Evolutionary conservation across 768 basidiomycete species (phyloP).

Genomic region (Leccinum imitatum): DNA sequence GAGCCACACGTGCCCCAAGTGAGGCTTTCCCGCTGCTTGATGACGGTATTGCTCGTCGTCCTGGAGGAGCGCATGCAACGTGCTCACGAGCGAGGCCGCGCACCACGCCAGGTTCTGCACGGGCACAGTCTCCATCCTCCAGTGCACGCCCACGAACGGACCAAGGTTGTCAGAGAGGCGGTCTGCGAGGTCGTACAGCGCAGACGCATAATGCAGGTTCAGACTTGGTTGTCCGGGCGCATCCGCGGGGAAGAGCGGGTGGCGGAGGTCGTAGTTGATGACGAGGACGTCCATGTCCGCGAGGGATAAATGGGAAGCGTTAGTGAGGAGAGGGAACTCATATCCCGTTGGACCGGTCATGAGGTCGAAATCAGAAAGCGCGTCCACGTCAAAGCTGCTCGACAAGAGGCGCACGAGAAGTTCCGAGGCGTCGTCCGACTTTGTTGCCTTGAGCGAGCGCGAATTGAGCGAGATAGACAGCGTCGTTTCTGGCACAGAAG

Average conservation of each 20-base stretch:
- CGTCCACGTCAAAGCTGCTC: neutral
- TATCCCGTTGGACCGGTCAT: constrained; percentile 12
- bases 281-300: constrained; percentile 44
- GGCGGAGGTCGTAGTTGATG: constrained; percentile 52
- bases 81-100: constrained; percentile 48
- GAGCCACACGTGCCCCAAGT: too few species aligned
- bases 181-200: constrained; percentile 42
- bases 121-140: constrained; percentile 54
- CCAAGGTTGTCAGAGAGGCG: constrained; percentile 34
- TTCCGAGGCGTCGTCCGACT: constrained; percentile 8
- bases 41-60: too few species aligned
- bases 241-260: constrained; percentile 39
- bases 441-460: neutral
- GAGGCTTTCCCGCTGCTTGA: too few species aligned
- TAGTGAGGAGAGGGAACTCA: constrained; percentile 9
- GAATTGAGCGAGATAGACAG: constrained; percentile 13
- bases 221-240: neutral
- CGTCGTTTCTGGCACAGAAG: constrained; percentile 5
- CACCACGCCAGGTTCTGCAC: constrained; percentile 36
- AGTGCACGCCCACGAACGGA: constrained; percentile 53
- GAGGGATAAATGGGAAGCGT: constrained; percentile 11
- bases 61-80: constrained; percentile 38
- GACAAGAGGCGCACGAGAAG: constrained; percentile 20
- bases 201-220: constrained; percentile 43
- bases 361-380: constrained; percentile 5